Evolutionary conservation across 2,329 filamentous ascomycete genomes (phyloP), one percentile per base, ranked within the genome.

Genomic region (Claviceps sp.): DNA sequence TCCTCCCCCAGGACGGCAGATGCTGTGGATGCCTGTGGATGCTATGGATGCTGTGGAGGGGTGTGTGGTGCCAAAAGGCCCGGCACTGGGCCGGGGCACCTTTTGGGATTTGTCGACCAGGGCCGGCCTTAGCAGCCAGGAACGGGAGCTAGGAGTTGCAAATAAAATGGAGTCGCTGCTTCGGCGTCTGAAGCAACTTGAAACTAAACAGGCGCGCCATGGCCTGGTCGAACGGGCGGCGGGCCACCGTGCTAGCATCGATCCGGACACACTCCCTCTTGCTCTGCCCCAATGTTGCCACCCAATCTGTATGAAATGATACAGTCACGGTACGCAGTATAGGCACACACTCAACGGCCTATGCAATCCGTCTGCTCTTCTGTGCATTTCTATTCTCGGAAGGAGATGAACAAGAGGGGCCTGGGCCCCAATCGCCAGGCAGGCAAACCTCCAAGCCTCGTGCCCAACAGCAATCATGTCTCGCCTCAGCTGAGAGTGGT

Each of bases 361-460:
- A 14, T 16, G 20, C 48, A 45, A 36, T 29, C 20, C 40, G 20
- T 49, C 44, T 43, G 26, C 17, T 29, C 47, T 58, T 57, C 65
- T 68, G 66, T 66, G 67, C 65, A 69, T 67, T 66, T 66, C 71
- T 71, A 62, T 66, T 71, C 68, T 71, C 66, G 71, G 71, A 73
- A 75, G 72, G 71, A 73, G 71, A 68, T 65, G 54, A 39, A 17
- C 22, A 48, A 45, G 29, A 50, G 34, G 29, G 23, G 42, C 16
- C 9, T 23, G 29, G 23, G 42, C 16, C 9, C 36, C 40, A 34
- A 29, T 29, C n/a, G 36, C 22, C 43, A n/a, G 17, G 44, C 40
- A 47, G 46, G 46, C n/a, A 20, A 44, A 45, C 11, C n/a, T 17
- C 16, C 38, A 34, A 45, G 26, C 34, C 34, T 50, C 45, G 40